Evolutionary conservation across 176 grass and related monocot genomes (phyloP), one percentile per base, ranked within the genome.

Genomic region (maize (Zea mays)): DNA sequence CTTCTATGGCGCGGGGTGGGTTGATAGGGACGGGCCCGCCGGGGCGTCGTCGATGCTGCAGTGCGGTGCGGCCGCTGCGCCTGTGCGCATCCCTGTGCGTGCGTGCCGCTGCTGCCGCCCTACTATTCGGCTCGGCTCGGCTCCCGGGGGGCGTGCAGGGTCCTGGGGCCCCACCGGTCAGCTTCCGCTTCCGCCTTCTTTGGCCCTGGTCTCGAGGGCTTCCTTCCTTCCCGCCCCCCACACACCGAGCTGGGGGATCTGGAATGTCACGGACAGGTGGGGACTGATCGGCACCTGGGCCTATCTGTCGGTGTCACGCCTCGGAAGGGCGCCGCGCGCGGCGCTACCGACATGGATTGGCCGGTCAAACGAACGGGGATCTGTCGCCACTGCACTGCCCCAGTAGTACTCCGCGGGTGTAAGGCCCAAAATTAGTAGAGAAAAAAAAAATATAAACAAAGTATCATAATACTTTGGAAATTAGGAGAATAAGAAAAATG

Each of bases 271-370:
- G 41, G 81, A 1, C 62, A 3, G 2, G 67, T 68, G 21, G 75
- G 74, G 34, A 0, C 42, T 0, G 0, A 0, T 0, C 0, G 0
- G 0, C 0, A 0, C 0, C 0, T 8, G 48, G 70, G 0, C 81
- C 55, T 5, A 0, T 0, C 0, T 64, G 81, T 27, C 69, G 46
- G 62, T 1, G 2, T 11, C 0, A 7, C 1, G 14, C 0, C 1
- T 5, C 0, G 3, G 17, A 7, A 0, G 0, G 1, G 8, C 6
- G 1, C 0, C 4, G 0, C 11, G 72, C 55, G 64, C 2, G 27
- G 50, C 6, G 5, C 4, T 61, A 54, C 68, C 75, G 76, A 74
- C 76, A 74, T 19, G 70, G 33, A 21, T 55, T 11, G 76, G 37
- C n/a, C 76, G 75, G 76, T 69, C 81, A 84, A 88, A 88, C 69